Base-by-base conservation (phyloP, 2,329 filamentous ascomycete genomes). In the Arthrobotrys entomopaga region DNA sequence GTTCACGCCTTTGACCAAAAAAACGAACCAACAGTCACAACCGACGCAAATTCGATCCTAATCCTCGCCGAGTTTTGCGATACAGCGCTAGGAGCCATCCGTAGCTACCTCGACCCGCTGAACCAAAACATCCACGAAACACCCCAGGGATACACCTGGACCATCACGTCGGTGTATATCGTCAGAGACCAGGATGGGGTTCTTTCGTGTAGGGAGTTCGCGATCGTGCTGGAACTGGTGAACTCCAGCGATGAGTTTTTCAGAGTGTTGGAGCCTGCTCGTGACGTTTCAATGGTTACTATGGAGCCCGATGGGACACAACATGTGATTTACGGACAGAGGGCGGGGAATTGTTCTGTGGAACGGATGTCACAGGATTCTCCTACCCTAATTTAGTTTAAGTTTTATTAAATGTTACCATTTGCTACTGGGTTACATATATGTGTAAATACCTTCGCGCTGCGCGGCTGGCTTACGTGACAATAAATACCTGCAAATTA, bases 31-130 rank as follows among this genome's bases (percentile, higher is more conserved):
- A 19, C 15, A 24, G 4, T 38, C 8, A 8, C 40, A 20, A 34
- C 43, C 8, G 43, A 53, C 6, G 11, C 49, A 8, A 7, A 29
- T 13, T 19, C 64, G 11, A 20, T 67, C 38, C 7, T 10, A 1
- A 26, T 67, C 3, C 64, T 67, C 15, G 11, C 64, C 4, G 56
- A 60, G 43, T 67, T 67, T 24, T 67, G 64, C 48, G 29, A n/a
- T 7, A 1, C 29, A 11, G 64, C 64, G 16, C 38, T 67, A 19
- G 19, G 26, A 20, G 46, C 54, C 13, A 34, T 67, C 5, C 8
- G 19, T 10, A n/a, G 6, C 2, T 60, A 53, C 19, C n/a, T 67
- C 13, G 5, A 19, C 4, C 15, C n/a, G 3, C 2, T 67, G 13
- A 67, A 67, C 19, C 19, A 59, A 8, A 22, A 60, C 16, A 11